A percentile compares a stretch with the other conserved stretches of the same genome.
Conservation (phyloP, 2,329 filamentous ascomycete genomes). For the Fusarium praegraminearum region DNA sequence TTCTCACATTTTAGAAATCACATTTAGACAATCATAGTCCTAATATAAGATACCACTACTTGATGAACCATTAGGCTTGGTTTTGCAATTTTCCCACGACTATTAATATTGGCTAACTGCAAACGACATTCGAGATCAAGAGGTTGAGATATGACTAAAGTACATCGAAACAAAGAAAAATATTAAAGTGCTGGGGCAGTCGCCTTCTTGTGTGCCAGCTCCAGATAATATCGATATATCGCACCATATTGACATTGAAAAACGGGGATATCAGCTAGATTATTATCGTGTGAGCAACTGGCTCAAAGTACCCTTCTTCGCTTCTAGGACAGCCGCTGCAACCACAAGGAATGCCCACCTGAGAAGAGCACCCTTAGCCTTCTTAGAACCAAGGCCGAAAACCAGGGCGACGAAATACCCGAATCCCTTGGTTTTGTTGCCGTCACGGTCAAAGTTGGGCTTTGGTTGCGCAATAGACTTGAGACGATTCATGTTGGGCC, state of each 20-base stretch:
- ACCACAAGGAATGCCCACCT: constrained; percentile 62
- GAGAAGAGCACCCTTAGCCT: constrained; percentile 62
- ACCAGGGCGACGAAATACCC: constrained; percentile 67
- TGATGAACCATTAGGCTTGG: background rate
- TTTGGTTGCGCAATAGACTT: constrained; percentile 57
- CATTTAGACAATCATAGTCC: background rate
- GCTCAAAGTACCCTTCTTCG: constrained; percentile 53
- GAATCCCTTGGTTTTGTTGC: constrained; percentile 63
- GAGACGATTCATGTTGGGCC: constrained; percentile 59
- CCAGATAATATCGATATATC: background rate
- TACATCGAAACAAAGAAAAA: constrained; percentile 9
- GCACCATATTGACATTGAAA: background rate
- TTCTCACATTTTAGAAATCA: background rate
- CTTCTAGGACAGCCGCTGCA: constrained; percentile 53
- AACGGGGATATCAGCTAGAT: constrained; percentile 20
- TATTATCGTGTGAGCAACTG: constrained; percentile 45
- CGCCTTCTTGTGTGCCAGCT: background rate
- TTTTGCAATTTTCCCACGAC: background rate
- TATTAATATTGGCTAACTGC: background rate
- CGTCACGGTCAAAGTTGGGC: constrained; percentile 73
- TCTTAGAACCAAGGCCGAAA: constrained; percentile 63
- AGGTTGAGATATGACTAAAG: background rate
- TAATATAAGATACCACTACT: constrained; percentile 41
- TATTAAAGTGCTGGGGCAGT: background rate
- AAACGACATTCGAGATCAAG: background rate